These are phyloP conservation scores for Nematocida sp. DNA, from an alignment of 371 early-diverging fungal species.

Conservation along the genomic window DNA sequence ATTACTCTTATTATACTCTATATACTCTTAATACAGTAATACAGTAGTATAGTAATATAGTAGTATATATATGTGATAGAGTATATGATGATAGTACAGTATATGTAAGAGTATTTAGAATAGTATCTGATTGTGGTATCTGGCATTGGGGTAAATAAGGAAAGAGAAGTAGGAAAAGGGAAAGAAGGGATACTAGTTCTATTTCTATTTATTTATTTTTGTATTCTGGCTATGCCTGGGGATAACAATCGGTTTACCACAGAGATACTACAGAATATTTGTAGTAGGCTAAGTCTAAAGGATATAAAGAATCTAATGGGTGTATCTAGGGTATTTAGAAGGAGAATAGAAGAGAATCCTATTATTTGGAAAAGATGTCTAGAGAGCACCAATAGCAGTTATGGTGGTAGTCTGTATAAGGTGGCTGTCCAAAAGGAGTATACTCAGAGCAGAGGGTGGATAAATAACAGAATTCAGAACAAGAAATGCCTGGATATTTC, in stretches of 20 bases:
- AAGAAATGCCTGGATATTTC: not conserved
- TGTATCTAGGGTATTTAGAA: conserved; percentile 21
- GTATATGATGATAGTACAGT: too few species aligned
- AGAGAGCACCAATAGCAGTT: not conserved
- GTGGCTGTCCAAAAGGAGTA: conserved; percentile 42
- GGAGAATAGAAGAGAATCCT: conserved; percentile 37
- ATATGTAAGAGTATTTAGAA: too few species aligned
- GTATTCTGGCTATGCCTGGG: too few species aligned
- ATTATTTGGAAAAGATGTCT: conserved; percentile 48
- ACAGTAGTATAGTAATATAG: too few species aligned
- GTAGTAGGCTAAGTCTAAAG: conserved; percentile 29
- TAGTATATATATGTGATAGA: too few species aligned
- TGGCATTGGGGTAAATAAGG: too few species aligned
- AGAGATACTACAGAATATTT: conserved; percentile 40
- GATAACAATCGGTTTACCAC: conserved; percentile 29
- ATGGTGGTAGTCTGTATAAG: conserved; percentile 32
- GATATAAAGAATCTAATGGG: conserved; percentile 52
- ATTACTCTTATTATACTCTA: too few species aligned
- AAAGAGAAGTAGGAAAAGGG: too few species aligned
- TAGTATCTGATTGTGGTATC: too few species aligned
- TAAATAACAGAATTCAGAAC: not conserved
- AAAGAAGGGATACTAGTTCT: too few species aligned
- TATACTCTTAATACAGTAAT: too few species aligned
- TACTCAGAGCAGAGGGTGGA: conserved; percentile 33
- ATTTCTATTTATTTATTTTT: too few species aligned